Base-by-base conservation (phyloP, 371 early-diverging fungal species). In the Mucor plumbeus region DNA sequence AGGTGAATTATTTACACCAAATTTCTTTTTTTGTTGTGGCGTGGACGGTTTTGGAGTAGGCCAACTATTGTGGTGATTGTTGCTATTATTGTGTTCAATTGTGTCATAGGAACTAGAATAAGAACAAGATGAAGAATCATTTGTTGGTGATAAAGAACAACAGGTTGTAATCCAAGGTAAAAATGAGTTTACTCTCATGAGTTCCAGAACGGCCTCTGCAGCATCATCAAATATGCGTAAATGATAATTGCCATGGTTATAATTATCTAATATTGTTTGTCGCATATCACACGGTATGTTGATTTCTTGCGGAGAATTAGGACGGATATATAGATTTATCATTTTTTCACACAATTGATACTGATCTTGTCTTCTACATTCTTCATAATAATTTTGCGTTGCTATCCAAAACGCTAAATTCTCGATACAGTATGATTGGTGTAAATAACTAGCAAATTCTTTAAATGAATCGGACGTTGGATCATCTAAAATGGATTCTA, bases 281-380 rank as follows among this genome's bases (percentile, higher is more conserved):
- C 83, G 69, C 74, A 83, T 83, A 34, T 80, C 81, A 53, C 81
- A 83, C 17, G 81, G 83, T 41, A 83, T 83, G 55, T 83, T 83
- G 65, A 83, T 83, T 59, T 83, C 83, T 63, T 77, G 78, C n/a
- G 78, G 71, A 21, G 83, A 75, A 53, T 80, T 83, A 34, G 83
- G 74, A 33, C 67, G 74, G 26, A 83, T 73, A 55, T 77, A 73
- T 6, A 64, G 72, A 44, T 63, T 39, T 15, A 83, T 61, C 39
- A 83, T 79, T 2, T 59, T 48, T 14, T 72, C 74, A 69, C 64
- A 58, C 39, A 65, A 58, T 61, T 66, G 34, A 26, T 59, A 26
- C 10, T 36, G 34, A 17, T 21, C 56, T 9, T 65, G 61, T 7
- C 67, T 44, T 13, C 48, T 61, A 33, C 68, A 67, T 65, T 64